A percentile compares a stretch with the other conserved stretches of the same genome.
Conservation (phyloP, 176 grass and related monocot species). For the Themeda triandra region DNA sequence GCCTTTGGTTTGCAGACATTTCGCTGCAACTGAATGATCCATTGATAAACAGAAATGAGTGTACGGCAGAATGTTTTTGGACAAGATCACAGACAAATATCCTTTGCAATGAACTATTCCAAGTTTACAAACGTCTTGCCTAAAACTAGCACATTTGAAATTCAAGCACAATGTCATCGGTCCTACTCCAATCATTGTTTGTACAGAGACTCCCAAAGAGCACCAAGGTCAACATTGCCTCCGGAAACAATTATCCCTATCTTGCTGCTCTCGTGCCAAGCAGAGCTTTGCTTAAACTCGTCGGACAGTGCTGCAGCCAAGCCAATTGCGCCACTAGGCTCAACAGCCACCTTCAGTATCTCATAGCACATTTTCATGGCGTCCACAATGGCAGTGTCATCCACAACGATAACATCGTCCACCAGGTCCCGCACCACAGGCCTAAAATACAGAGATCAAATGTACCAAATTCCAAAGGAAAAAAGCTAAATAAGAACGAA, state of each 20-base stretch:
- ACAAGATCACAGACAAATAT: neutral
- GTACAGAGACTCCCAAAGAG: constrained; percentile 71
- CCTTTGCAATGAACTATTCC: neutral
- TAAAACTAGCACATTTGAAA: neutral
- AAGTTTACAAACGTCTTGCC: neutral
- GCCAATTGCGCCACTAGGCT: constrained; percentile 74
- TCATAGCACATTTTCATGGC: constrained; percentile 92
- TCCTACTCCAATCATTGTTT: constrained; percentile 12
- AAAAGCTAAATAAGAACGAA: neutral
- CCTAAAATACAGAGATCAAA: constrained; percentile 40
- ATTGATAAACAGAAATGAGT: neutral
- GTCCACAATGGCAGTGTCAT: constrained; percentile 66
- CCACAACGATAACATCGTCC: constrained; percentile 80
- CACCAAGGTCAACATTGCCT: constrained; percentile 74
- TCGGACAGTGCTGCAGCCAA: constrained; percentile 73
- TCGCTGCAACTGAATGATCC: neutral
- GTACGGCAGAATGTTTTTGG: neutral
- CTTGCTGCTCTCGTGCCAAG: constrained; percentile 68
- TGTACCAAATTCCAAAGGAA: neutral
- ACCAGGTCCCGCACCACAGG: constrained; percentile 85
- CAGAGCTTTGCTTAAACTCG: constrained; percentile 57
- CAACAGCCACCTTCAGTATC: constrained; percentile 83
- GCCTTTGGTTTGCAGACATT: neutral
- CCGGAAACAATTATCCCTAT: constrained; percentile 86
- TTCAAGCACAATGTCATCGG: neutral